A percentile compares a stretch with the other conserved stretches of the same genome.
Evolutionary conservation across 2,329 filamentous ascomycete species (phyloP).

Genomic region (Harringtonia aguacate): DNA sequence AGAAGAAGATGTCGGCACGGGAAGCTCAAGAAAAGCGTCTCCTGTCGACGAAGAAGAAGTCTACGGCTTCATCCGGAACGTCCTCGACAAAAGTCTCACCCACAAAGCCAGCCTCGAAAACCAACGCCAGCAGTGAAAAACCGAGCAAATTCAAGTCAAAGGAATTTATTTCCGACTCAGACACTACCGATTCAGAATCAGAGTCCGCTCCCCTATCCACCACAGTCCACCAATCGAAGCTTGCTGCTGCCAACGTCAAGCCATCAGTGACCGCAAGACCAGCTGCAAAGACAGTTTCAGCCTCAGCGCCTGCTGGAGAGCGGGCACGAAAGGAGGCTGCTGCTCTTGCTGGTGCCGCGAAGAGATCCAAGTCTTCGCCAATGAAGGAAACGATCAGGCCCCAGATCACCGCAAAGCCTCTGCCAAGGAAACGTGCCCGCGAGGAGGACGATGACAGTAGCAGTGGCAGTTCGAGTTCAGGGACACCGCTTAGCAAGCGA

Average conservation of each 20-base stretch:
- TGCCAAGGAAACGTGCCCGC: constrained; percentile 39
- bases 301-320: constrained; percentile 3
- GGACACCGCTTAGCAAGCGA: constrained; percentile 47
- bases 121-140: constrained; percentile 28
- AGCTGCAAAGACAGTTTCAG: neutral
- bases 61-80: constrained; percentile 7
- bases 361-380: constrained; percentile 7
- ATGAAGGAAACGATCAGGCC: constrained; percentile 9
- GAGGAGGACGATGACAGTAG: constrained; percentile 43
- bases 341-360: constrained; percentile 7
- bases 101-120: constrained; percentile 31
- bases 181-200: constrained; percentile 39
- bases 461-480: constrained; percentile 46
- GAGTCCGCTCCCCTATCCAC: constrained; percentile 17
- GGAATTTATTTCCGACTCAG: constrained; percentile 45
- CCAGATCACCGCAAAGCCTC: constrained; percentile 15
- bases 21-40: constrained; percentile 47
- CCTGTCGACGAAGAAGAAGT: constrained; percentile 31
- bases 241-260: constrained; percentile 1
- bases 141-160: constrained; percentile 37
- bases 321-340: constrained; percentile 9
- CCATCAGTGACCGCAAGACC: constrained; percentile 11
- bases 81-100: constrained; percentile 21
- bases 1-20: constrained; percentile 42
- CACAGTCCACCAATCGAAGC: constrained; percentile 15